These are phyloP conservation scores for Leishmania gerbilli DNA, from an alignment of 208 protist genomes.

Conservation along the genomic window DNA sequence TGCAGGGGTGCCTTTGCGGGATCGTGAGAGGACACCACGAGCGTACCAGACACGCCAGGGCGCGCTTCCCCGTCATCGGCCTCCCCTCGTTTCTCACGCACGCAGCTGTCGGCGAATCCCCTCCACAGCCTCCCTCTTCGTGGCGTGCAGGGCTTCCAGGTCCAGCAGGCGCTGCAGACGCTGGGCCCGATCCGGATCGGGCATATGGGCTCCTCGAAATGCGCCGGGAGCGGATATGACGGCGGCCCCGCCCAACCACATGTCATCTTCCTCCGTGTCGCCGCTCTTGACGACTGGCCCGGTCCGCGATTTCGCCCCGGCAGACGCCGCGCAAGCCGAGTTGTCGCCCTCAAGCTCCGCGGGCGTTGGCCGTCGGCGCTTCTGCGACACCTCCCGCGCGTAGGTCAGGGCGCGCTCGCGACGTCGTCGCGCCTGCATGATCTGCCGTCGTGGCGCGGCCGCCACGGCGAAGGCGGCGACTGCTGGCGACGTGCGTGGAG, in stretches of 20 bases:
- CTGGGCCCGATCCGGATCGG: conserved; percentile 25
- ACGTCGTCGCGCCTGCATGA: conserved; percentile 49
- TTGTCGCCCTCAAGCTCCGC: not conserved
- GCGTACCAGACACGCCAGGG: not conserved
- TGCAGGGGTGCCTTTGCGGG: not conserved
- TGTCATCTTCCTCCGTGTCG: conserved; percentile 1
- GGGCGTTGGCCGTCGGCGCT: conserved; percentile 1
- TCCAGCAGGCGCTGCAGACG: conserved; percentile 50
- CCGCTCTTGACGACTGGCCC: not conserved
- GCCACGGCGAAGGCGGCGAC: conserved; percentile 21
- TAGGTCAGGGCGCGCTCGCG: conserved; percentile 64
- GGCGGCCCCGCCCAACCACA: not conserved
- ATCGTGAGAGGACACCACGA: not conserved
- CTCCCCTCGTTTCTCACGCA: conserved; percentile 1
- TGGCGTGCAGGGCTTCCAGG: conserved; percentile 58
- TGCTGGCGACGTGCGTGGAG: not conserved
- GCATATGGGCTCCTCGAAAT: not conserved
- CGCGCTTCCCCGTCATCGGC: not conserved
- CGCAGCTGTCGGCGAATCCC: conserved; percentile 54
- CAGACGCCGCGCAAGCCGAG: not conserved
- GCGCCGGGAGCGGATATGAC: not conserved
- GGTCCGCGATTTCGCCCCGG: not conserved
- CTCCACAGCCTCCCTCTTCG: conserved; percentile 51
- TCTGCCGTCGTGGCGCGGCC: conserved; percentile 36
- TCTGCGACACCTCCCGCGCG: conserved; percentile 38